Percentiles rank a stretch among this genome's conserved stretches.
These are phyloP conservation scores for Entomortierella parvispora DNA, from an alignment of 192 early-diverging fungal species.

Conservation along the genomic window DNA sequence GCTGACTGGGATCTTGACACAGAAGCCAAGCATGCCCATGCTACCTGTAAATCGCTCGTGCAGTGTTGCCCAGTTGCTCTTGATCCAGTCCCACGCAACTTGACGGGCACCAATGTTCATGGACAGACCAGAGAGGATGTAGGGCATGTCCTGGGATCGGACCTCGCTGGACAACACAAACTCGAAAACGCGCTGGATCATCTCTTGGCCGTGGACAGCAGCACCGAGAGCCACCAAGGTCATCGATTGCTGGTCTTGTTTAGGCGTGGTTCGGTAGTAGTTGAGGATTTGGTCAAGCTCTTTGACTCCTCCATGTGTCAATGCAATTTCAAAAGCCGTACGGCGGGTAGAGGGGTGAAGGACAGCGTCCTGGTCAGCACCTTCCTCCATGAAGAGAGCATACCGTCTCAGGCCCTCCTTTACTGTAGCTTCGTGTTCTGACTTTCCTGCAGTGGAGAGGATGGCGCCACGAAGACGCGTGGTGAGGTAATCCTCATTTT, in stretches of 20 bases:
- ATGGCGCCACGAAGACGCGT: conserved; percentile 68
- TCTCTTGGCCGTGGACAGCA: conserved; percentile 60
- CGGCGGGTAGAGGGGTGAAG: conserved; percentile 69
- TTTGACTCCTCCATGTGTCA: conserved; percentile 54
- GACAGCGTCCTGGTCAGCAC: conserved; percentile 53
- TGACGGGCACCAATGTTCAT: conserved; percentile 54
- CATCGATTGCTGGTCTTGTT: conserved; percentile 59
- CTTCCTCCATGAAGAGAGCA: conserved; percentile 63
- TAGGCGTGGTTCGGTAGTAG: conserved; percentile 56
- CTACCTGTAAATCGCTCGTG: conserved; percentile 62
- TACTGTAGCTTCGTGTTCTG: conserved; percentile 64
- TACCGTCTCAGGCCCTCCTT: conserved; percentile 66
- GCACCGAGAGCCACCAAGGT: conserved; percentile 65
- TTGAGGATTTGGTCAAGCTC: conserved; percentile 55
- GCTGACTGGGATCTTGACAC: conserved; percentile 58
- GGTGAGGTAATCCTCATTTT: conserved; percentile 62
- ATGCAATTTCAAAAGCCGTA: conserved; percentile 68
- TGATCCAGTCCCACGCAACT: conserved; percentile 64
- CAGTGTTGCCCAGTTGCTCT: conserved; percentile 60
- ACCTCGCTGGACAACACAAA: conserved; percentile 66
- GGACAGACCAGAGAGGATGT: conserved; percentile 57
- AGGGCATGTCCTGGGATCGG: conserved; percentile 68
- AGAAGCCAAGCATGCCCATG: conserved; percentile 69
- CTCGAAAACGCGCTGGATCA: conserved; percentile 62
- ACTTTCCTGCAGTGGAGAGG: conserved; percentile 67